A percentile compares a stretch with the other conserved stretches of the same genome.
These are phyloP conservation scores for Polyporus tsugae DNA, from an alignment of 1,284 basidiomycete species.

Conservation along the genomic window DNA sequence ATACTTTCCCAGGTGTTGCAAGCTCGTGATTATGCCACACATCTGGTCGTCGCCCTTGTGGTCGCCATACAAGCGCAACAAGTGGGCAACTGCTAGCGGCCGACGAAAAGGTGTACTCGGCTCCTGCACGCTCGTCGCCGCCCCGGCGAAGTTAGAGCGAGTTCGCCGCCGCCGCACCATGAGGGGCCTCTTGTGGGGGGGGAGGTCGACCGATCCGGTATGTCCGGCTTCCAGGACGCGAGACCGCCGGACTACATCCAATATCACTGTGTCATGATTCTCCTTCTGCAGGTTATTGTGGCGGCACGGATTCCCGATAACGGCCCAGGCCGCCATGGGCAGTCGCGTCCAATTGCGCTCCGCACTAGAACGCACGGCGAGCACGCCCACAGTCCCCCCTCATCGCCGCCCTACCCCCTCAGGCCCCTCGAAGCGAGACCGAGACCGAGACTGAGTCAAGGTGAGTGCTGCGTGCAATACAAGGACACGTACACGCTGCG, in stretches of 20 bases:
- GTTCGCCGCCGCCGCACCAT: background rate
- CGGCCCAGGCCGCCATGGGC: slow-evolving; percentile 1
- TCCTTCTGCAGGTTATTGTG: slow-evolving; percentile 4
- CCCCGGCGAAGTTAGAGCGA: background rate
- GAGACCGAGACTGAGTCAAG: slow-evolving; percentile 3
- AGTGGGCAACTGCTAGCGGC: background rate
- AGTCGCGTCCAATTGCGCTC: slow-evolving; percentile 8
- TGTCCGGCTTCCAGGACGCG: slow-evolving; percentile 4
- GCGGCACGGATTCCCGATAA: slow-evolving; percentile 6
- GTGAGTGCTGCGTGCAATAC: slow-evolving; percentile 5
- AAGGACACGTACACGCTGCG: slow-evolving; percentile 9
- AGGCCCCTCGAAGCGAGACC: slow-evolving; percentile 2
- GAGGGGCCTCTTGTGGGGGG: background rate
- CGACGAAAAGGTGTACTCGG: too few relatives aligned
- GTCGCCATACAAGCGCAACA: background rate
- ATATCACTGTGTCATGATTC: slow-evolving; percentile 1
- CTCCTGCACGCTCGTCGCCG: background rate
- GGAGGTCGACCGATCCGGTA: slow-evolving; percentile 1
- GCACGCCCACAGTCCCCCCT: background rate
- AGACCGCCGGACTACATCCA: background rate
- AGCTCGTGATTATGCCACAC: background rate
- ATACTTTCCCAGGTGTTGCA: slow-evolving; percentile 2
- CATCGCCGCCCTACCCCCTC: background rate
- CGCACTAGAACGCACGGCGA: slow-evolving; percentile 3
- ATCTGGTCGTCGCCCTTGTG: background rate